These are phyloP conservation scores for Hibiscus tridactylites DNA, from an alignment of 345 rosid species.

Conservation along the genomic window DNA sequence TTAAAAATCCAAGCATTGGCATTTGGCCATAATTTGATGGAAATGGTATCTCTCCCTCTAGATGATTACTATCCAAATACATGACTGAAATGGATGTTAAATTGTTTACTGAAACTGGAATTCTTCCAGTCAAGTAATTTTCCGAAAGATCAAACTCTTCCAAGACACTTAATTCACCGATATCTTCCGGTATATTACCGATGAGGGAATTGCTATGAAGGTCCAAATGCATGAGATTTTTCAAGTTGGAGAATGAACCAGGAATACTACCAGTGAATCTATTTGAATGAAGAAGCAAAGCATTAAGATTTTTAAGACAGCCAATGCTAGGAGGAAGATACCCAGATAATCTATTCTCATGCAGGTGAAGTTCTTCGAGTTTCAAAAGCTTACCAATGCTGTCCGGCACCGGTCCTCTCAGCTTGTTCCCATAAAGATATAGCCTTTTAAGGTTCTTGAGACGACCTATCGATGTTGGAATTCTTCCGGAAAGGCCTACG, in stretches of 20 bases:
- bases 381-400: conserved; percentile 40
- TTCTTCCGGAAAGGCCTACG: conserved; percentile 28
- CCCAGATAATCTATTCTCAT: conserved; percentile 43
- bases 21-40: conserved; percentile 29
- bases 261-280: conserved; percentile 30
- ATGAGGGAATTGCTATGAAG: conserved; percentile 33
- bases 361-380: conserved; percentile 39
- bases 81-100: conserved; percentile 29
- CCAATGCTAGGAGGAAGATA: conserved; percentile 36
- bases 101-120: conserved; percentile 32
- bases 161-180: conserved; percentile 32
- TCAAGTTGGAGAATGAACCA: conserved; percentile 30
- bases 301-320: conserved; percentile 26
- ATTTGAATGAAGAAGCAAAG: conserved; percentile 35
- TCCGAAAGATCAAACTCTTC: conserved; percentile 42
- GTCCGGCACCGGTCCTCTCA: conserved; percentile 35
- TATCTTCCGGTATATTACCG: conserved; percentile 31
- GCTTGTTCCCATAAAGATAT: conserved; percentile 41
- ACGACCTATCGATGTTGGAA: conserved; percentile 38
- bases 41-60: conserved; percentile 35
- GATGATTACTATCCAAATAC: conserved; percentile 34
- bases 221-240: conserved; percentile 32
- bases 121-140: conserved; percentile 30
- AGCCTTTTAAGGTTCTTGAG: conserved; percentile 32
- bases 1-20: conserved; percentile 34